Conservation (phyloP, 1,284 basidiomycete genomes). For the Apiotrichum laibachii region DNA sequence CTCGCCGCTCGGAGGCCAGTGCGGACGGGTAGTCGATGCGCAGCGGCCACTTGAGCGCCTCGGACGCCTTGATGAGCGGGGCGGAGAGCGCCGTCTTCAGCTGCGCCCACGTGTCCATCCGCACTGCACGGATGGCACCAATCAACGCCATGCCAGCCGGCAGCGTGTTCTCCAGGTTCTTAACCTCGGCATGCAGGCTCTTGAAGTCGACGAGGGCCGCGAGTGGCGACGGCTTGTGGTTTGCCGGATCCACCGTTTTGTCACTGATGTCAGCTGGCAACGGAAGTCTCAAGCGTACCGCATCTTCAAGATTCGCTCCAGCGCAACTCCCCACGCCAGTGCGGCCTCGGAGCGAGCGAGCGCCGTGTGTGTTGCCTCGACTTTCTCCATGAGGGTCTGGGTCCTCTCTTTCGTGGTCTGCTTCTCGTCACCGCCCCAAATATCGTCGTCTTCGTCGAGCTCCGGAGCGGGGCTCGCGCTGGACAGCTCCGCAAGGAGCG, state of each 20-base stretch:
- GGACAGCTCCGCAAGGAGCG: conserved; percentile 36
- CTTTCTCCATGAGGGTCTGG: conserved; percentile 51
- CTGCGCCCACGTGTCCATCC: conserved; percentile 68
- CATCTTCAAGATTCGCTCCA: conserved; percentile 66
- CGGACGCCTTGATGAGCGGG: conserved; percentile 62
- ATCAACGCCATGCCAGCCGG: conserved; percentile 56
- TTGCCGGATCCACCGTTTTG: conserved; percentile 39
- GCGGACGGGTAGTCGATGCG: conserved; percentile 64
- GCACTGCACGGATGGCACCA: conserved; percentile 55
- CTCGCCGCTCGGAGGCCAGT: conserved; percentile 56
- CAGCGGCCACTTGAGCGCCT: conserved; percentile 74
- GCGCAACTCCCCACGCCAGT: conserved; percentile 68
- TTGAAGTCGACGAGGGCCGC: conserved; percentile 60
- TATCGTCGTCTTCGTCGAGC: conserved; percentile 4
- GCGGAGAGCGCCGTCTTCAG: conserved; percentile 66
- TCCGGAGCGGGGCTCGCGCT: conserved; percentile 4
- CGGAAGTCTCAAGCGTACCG: conserved; percentile 59
- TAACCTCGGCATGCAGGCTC: conserved; percentile 62
- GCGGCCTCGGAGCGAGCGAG: conserved; percentile 72
- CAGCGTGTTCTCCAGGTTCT: conserved; percentile 42
- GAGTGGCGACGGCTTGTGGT: conserved; percentile 51
- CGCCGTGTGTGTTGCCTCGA: conserved; percentile 74
- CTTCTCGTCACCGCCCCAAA: background rate
- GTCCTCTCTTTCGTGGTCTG: conserved; percentile 8
- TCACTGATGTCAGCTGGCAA: conserved; percentile 34